Conservation (phyloP, 2,329 filamentous ascomycete genomes). For the Sordariomycetes sp. region DNA sequence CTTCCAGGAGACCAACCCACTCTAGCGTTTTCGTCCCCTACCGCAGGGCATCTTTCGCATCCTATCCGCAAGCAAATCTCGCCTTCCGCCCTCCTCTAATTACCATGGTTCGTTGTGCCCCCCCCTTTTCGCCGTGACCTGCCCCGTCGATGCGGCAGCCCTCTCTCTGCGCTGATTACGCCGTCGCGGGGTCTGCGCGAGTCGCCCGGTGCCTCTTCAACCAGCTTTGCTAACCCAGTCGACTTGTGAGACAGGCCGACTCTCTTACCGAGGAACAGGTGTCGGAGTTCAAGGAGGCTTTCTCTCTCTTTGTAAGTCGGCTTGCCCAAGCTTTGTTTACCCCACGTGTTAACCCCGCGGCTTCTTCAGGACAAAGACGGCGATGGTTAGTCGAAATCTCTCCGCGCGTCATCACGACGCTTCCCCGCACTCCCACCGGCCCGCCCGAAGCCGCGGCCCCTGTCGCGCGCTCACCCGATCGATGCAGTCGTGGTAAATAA, state of each 20-base stretch:
- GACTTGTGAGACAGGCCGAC: slow-evolving; percentile 59
- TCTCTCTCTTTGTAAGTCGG: slow-evolving; percentile 91
- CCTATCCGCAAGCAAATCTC: not conserved
- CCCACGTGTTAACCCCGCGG: slow-evolving; percentile 6
- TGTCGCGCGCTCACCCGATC: not conserved
- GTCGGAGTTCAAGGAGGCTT: slow-evolving; percentile 99
- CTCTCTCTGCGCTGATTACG: not conserved
- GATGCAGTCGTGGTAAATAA: not conserved
- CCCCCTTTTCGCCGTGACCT: not conserved
- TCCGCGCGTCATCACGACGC: not conserved
- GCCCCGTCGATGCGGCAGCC: not conserved
- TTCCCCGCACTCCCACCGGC: not conserved
- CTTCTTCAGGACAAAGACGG: slow-evolving; percentile 72
- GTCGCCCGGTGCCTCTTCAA: not conserved
- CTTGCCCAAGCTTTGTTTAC: slow-evolving; percentile 6
- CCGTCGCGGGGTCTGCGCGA: not conserved
- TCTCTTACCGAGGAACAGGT: slow-evolving; percentile 99
- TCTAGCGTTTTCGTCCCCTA: not conserved
- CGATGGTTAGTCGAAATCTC: slow-evolving; percentile 57
- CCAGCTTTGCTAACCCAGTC: not conserved
- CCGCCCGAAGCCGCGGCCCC: not conserved
- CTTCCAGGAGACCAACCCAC: not conserved
- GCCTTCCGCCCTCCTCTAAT: not conserved
- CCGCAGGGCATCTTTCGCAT: not conserved
- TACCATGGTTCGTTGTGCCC: not conserved